Conservation (phyloP, 495 filamentous ascomycete genomes). For the Cercophora samala region DNA sequence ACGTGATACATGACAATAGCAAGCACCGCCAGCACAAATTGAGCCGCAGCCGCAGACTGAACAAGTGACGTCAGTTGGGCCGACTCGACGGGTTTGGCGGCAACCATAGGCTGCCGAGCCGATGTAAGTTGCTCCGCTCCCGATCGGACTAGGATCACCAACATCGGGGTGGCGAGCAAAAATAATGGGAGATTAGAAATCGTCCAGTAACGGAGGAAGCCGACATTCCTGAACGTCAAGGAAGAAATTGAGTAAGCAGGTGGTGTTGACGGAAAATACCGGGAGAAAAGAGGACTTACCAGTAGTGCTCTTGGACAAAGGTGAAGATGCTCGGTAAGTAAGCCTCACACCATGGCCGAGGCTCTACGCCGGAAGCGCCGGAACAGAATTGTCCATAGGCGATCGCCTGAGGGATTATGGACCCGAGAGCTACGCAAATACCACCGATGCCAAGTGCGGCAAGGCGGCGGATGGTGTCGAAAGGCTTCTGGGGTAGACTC, state of each 20-base stretch:
- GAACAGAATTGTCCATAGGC: constrained; percentile 74
- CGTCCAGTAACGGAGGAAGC: constrained; percentile 89
- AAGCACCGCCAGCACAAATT: constrained; percentile 66
- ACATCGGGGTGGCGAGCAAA: constrained; percentile 73
- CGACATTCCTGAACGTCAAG: constrained; percentile 64
- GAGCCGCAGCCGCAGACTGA: constrained; percentile 63
- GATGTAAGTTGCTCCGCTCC: constrained; percentile 46
- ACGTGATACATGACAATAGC: constrained; percentile 81
- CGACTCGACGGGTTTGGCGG: constrained; percentile 19
- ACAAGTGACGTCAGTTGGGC: constrained; percentile 32
- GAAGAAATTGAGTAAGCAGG: constrained; percentile 58
- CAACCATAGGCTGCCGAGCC: not conserved
- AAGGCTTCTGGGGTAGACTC: constrained; percentile 18
- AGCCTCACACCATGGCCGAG: constrained; percentile 70
- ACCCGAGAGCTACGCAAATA: constrained; percentile 60
- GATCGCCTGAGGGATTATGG: constrained; percentile 65
- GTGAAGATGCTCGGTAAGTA: constrained; percentile 79
- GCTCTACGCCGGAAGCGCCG: constrained; percentile 22
- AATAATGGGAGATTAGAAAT: constrained; percentile 84
- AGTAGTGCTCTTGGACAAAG: constrained; percentile 86
- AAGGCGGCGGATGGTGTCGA: constrained; percentile 45
- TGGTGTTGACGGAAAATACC: not conserved
- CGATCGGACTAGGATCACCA: constrained; percentile 64
- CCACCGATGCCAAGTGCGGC: constrained; percentile 61
- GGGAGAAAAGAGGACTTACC: constrained; percentile 53